These are phyloP conservation scores for Sanghuangporus baumii DNA, from an alignment of 1,284 basidiomycete genomes.

Conservation along the genomic window DNA sequence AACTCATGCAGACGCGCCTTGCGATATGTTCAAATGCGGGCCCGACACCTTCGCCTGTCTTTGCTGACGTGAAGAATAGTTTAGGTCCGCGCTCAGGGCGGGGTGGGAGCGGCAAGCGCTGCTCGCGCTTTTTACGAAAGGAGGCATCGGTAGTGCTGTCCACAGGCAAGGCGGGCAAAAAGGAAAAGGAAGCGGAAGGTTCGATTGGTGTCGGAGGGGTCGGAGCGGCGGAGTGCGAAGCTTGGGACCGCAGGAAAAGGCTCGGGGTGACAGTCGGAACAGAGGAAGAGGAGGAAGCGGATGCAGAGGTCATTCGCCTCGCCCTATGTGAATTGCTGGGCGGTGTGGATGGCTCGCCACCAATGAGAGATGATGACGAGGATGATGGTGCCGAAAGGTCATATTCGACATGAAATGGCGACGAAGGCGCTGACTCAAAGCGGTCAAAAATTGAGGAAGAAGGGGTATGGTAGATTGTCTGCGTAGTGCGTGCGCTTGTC, in stretches of 20 bases:
- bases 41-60: constrained; percentile 62
- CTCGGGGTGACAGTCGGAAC: constrained; percentile 58
- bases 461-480: constrained; percentile 68
- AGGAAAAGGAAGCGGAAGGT: constrained; percentile 11
- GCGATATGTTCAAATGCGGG: constrained; percentile 70
- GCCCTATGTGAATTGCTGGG: constrained; percentile 19
- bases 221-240: constrained; percentile 16
- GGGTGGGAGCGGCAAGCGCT: constrained; percentile 22
- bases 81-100: constrained; percentile 47
- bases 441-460: constrained; percentile 58
- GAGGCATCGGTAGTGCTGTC: not conserved
- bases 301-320: constrained; percentile 37
- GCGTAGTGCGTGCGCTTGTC: constrained; percentile 46
- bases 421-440: constrained; percentile 50
- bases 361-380: constrained; percentile 19
- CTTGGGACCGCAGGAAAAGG: constrained; percentile 40
- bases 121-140: not conserved
- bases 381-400: constrained; percentile 24
- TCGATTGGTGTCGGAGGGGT: constrained; percentile 19
- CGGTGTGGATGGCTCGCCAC: constrained; percentile 20
- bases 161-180: constrained; percentile 19
- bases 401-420: constrained; percentile 40
- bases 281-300: constrained; percentile 43
- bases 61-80: constrained; percentile 69
- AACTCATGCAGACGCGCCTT: constrained; percentile 46